Evolutionary conservation across 2,329 filamentous ascomycete species (phyloP), one percentile per base, ranked within the genome.

Genomic region (Chaetomiaceae sp.): DNA sequence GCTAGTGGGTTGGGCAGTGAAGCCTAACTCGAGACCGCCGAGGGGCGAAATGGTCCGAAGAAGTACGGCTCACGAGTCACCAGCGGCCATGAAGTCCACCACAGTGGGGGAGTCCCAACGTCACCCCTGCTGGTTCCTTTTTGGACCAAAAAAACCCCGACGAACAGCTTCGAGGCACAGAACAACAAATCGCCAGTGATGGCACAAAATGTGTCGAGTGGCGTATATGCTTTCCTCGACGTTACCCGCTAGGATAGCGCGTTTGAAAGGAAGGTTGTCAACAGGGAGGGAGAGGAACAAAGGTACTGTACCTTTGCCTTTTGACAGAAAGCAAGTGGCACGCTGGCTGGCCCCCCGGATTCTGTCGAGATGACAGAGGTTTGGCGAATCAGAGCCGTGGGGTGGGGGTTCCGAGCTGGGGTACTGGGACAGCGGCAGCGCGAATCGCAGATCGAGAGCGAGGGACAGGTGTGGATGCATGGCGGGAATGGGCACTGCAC

Each of bases 371-470:
- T 40, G 45, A 48, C 36, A 11, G 32, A 34, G 13, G n/a, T 9
- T 18, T 33, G 38, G 20, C 48, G 48, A 51, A 51, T 51, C 40
- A 30, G 30, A 23, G 40, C 32, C 21, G 30, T 27, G 48, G 32
- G 21, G 38, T 40, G 42, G 49, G 36, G 49, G 25, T 40, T 37
- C 18, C 9, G 29, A 32, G 23, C 27, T 36, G 36, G 29, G 47
- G 18, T 18, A 7, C 23, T 37, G 14, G 16, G 25, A 13, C 25
- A 16, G 14, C 25, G 43, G 18, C 38, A 43, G 47, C 33, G 47
- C 40, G 37, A n/a, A n/a, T n/a, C n/a, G n/a, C n/a, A n/a, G n/a
- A n/a, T 27, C 25, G 5, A 27, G 25, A 5, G 25, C 25, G 5
- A 27, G 25, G 5, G 5, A 27, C 25, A 5, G 5, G 25, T 9